A percentile compares a stretch with the other conserved stretches of the same genome.
phyloP scores from a whole-genome alignment of 2,329 filamentous ascomycete genomes.

The Ascochyta clinopodiicola region DNA sequence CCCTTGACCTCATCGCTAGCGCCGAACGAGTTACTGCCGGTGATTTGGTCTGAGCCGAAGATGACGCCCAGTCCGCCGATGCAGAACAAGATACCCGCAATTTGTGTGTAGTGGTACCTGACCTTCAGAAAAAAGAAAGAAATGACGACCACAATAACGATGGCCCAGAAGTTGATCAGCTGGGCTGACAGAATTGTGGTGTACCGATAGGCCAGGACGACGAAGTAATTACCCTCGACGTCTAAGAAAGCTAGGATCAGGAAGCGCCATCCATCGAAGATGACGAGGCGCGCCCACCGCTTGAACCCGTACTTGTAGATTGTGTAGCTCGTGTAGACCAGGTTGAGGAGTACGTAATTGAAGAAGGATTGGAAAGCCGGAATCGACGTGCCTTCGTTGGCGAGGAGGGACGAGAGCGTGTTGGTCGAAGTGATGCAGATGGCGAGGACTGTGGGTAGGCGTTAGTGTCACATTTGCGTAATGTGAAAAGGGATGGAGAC shows the following conservation, averaged over 20 bases:
- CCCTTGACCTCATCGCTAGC: slow-evolving; percentile 81
- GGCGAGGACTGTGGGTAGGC: slow-evolving; percentile 48
- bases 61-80: slow-evolving; percentile 90
- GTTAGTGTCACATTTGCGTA: neutral
- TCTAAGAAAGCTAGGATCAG: slow-evolving; percentile 91
- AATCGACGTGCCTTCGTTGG: slow-evolving; percentile 73
- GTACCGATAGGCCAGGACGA: slow-evolving; percentile 85
- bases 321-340: slow-evolving; percentile 82
- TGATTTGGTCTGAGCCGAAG: slow-evolving; percentile 86
- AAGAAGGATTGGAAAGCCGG: slow-evolving; percentile 96
- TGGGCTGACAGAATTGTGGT: slow-evolving; percentile 93
- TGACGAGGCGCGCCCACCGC: slow-evolving; percentile 69
- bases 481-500: neutral
- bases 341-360: slow-evolving; percentile 84
- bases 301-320: slow-evolving; percentile 79
- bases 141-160: slow-evolving; percentile 86
- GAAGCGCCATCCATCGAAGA: slow-evolving; percentile 85
- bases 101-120: slow-evolving; percentile 86
- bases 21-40: slow-evolving; percentile 71
- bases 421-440: slow-evolving; percentile 93
- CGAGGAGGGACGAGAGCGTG: slow-evolving; percentile 83
- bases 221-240: slow-evolving; percentile 97
- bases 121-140: slow-evolving; percentile 85
- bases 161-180: slow-evolving; percentile 98
- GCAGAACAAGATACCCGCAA: slow-evolving; percentile 85